phyloP scores from a whole-genome alignment of 257 asterid species.

The Penstemon eatonii region DNA sequence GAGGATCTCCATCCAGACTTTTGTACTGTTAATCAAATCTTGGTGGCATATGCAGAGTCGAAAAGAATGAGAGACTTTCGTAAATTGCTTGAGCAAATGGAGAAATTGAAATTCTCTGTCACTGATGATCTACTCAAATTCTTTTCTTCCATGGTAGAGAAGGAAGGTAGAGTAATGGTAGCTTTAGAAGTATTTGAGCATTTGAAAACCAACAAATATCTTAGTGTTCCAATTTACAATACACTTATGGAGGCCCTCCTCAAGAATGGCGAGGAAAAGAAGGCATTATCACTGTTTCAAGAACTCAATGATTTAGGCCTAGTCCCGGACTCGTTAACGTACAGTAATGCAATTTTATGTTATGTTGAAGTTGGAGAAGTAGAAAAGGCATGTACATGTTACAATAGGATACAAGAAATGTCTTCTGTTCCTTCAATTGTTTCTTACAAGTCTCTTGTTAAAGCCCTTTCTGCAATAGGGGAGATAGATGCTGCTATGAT shows the following conservation, averaged over 20 bases:
- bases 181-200: conserved; percentile 68
- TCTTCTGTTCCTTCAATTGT: conserved; percentile 55
- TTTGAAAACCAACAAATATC: conserved; percentile 49
- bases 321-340: conserved; percentile 59
- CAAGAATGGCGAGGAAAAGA: conserved; percentile 54
- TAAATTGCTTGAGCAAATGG: conserved; percentile 71
- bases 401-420: conserved; percentile 64
- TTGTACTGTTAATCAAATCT: conserved; percentile 64
- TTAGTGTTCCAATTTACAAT: conserved; percentile 55
- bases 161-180: conserved; percentile 32
- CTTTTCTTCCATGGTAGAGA: conserved; percentile 55
- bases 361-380: conserved; percentile 54
- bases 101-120: conserved; percentile 46
- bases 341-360: conserved; percentile 61
- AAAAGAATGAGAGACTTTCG: conserved; percentile 66
- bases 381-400: conserved; percentile 67
- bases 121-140: conserved; percentile 50
- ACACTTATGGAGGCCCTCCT: conserved; percentile 68
- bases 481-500: conserved; percentile 78
- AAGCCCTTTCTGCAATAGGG: conserved; percentile 60
- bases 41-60: conserved; percentile 61
- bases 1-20: conserved; percentile 89
- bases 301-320: conserved; percentile 49
- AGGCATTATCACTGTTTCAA: conserved; percentile 61
- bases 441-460: conserved; percentile 69